phyloP scores from a whole-genome alignment of 2,329 filamentous ascomycete genomes.

The Pleomassaria siparia region DNA sequence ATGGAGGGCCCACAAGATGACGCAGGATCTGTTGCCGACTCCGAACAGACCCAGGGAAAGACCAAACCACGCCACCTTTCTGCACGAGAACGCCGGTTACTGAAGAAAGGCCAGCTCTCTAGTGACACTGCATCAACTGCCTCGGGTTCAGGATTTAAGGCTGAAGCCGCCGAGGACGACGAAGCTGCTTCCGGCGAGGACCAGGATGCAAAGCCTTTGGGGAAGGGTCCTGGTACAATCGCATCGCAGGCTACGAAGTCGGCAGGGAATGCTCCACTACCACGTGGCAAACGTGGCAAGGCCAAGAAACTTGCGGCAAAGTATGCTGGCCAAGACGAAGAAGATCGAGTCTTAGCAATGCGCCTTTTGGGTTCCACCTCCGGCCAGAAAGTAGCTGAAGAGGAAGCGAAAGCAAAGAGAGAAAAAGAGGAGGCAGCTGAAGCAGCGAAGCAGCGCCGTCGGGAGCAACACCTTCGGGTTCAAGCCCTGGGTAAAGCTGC shows the following conservation, averaged over 20 bases:
- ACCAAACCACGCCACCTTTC: conserved; percentile 37
- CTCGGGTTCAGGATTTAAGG: conserved; percentile 15
- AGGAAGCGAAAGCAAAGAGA: conserved; percentile 62
- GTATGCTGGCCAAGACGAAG: conserved; percentile 92
- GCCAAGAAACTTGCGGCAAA: conserved; percentile 85
- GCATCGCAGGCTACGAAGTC: conserved; percentile 31
- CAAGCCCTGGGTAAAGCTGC: conserved; percentile 75
- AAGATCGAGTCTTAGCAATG: conserved; percentile 83
- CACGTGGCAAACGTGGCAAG: conserved; percentile 77
- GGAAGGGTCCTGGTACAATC: conserved; percentile 28
- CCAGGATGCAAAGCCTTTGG: conserved; percentile 16
- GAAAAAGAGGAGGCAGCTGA: conserved; percentile 71
- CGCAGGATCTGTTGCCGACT: conserved; percentile 29
- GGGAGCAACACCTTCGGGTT: conserved; percentile 76
- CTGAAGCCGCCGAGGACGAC: conserved; percentile 9
- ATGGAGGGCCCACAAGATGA: conserved; percentile 27
- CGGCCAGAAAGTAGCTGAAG: conserved; percentile 67
- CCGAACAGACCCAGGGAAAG: conserved; percentile 25
- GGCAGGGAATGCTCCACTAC: conserved; percentile 31
- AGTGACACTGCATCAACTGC: conserved; percentile 15
- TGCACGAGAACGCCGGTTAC: conserved; percentile 40
- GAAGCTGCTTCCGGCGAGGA: conserved; percentile 37
- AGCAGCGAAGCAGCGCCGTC: conserved; percentile 72
- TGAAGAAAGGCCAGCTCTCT: conserved; percentile 39
- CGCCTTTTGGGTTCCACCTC: conserved; percentile 79